Evolutionary conservation across 2,329 filamentous ascomycete species (phyloP).

Genomic region (Ophiostoma montium): DNA sequence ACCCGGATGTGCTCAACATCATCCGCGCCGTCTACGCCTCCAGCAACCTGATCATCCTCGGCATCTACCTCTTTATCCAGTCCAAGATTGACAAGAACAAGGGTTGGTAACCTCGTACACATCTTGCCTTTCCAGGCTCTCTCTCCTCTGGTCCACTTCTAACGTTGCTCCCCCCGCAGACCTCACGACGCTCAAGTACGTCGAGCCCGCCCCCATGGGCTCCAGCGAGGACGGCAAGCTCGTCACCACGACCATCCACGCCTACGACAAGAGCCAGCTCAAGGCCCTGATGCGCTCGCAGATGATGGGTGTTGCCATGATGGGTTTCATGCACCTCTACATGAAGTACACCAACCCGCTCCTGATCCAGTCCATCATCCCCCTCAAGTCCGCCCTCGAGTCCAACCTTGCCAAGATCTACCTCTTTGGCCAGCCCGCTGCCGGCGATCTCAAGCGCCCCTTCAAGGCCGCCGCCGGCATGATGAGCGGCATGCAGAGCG

Average conservation of each 20-base stretch:
- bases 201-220: slow-evolving; percentile 88
- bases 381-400: slow-evolving; percentile 90
- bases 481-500: slow-evolving; percentile 63
- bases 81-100: slow-evolving; percentile 88
- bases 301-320: slow-evolving; percentile 94
- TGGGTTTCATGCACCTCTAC: slow-evolving; percentile 97
- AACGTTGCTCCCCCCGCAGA: slow-evolving; percentile 31
- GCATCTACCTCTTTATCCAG: slow-evolving; percentile 76
- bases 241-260: slow-evolving; percentile 89
- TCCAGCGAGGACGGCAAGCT: slow-evolving; percentile 90
- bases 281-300: slow-evolving; percentile 76
- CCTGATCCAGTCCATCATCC: slow-evolving; percentile 96
- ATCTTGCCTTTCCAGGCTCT: too few relatives aligned
- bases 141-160: background rate
- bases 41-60: slow-evolving; percentile 69
- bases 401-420: slow-evolving; percentile 94
- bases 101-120: slow-evolving; percentile 37
- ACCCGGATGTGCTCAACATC: slow-evolving; percentile 47
- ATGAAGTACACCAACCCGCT: slow-evolving; percentile 99
- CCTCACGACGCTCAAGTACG: slow-evolving; percentile 94
- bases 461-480: slow-evolving; percentile 81
- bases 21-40: slow-evolving; percentile 40
- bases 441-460: slow-evolving; percentile 83
- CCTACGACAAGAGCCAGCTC: slow-evolving; percentile 83
- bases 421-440: slow-evolving; percentile 71